Base-by-base conservation (phyloP, 2,329 filamentous ascomycete species). In the Colletotrichum sp. region DNA sequence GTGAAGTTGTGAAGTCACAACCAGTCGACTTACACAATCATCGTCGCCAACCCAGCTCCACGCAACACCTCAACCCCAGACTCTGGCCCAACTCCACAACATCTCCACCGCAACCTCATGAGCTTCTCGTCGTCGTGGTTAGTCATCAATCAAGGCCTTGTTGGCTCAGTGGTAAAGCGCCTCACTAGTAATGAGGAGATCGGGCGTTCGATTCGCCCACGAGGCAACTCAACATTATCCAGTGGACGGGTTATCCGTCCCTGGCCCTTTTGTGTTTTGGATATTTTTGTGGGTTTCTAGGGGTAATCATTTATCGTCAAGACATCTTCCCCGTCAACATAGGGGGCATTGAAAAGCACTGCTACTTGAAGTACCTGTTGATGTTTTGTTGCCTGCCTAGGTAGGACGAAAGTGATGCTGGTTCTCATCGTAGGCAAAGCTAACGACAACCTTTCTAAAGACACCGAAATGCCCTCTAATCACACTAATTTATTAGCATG, bases 211-310 rank as follows among this genome's bases (percentile, higher is more conserved):
- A 52, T 52, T 52, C 44, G 44, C 44, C 44, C 44, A 52, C 44
- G 44, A 52, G 44, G 44, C 44, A 22, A 13, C 2, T 13, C 6
- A 48, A 8, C 0, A 5, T 8, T 2, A 0, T 13, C 6, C 6
- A 22, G 3, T 0, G n/a, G n/a, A 22, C n/a, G n/a, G n/a, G 6
- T 5, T 0, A 13, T 8, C 2, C 4, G n/a, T 5, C 0, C 1
- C 1, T 7, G 6, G 3, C 2, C 22, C 10, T 8, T 52, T 36
- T 34, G 6, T 12, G 32, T 34, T 34, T 44, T 44, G 5, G 8
- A 4, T 1, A 30, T 1, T 9, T 30, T 30, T 1, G 9, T 8
- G 8, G 28, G 28, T 28, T 9, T 8, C 28, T 8, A 28, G 28
- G 28, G 8, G 28, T 3, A 8, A 8, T 28, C 8, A 8, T 28